Percentiles rank a stretch among this genome's conserved stretches.
phyloP scores from a whole-genome alignment of 2,329 filamentous ascomycete genomes.

The Penicillium occitanis region DNA sequence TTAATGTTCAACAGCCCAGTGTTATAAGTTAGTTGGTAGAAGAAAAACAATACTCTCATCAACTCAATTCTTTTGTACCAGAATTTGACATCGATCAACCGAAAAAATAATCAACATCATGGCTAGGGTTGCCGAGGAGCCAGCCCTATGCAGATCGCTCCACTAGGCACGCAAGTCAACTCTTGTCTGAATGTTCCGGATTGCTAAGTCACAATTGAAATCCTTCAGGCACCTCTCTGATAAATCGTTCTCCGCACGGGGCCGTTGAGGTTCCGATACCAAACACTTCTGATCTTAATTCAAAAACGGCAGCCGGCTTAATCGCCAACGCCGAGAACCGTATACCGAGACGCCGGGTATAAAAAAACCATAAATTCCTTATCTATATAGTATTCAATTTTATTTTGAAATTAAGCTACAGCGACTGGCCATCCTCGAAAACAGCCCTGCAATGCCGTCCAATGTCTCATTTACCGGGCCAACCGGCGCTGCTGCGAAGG shows the following conservation, averaged over 20 bases:
- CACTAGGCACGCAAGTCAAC: background rate
- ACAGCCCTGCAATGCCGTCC: background rate
- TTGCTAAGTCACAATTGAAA: background rate
- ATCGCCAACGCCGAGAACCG: background rate
- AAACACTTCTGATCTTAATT: background rate
- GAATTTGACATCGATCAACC: background rate
- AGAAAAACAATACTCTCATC: background rate
- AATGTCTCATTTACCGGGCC: background rate
- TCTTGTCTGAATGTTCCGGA: background rate
- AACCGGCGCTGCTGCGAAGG: constrained; percentile 2
- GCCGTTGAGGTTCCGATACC: background rate
- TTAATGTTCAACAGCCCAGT: background rate
- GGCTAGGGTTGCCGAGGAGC: background rate
- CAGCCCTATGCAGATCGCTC: background rate
- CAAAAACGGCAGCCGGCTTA: background rate
- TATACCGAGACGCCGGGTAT: background rate
- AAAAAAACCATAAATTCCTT: background rate
- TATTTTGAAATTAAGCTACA: no score
- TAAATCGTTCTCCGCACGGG: background rate
- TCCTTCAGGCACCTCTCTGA: background rate
- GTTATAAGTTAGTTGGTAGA: background rate
- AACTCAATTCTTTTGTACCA: background rate
- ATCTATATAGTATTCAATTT: background rate
- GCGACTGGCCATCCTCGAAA: background rate
- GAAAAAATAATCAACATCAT: background rate